Evolutionary conservation across 352 stramenopile genomes (phyloP).

Genomic region (Globisporangium emineosum): DNA sequence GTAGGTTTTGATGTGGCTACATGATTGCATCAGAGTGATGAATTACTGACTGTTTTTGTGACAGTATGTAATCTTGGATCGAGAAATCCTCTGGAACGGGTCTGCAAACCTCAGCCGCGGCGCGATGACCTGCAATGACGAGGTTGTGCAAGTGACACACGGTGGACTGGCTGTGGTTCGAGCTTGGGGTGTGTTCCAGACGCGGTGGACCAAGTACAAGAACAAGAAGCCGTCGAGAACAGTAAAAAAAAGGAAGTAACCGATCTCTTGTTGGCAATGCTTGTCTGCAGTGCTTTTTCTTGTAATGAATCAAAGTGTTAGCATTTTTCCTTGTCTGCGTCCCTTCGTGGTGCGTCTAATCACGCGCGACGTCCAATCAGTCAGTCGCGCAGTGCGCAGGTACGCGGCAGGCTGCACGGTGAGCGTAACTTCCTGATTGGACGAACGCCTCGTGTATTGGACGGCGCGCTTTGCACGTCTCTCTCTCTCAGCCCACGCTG

Average conservation of each 20-base stretch:
- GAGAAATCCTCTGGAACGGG: not conserved
- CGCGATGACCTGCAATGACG: not conserved
- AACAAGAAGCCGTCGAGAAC: too few species aligned
- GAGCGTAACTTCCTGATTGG: not conserved
- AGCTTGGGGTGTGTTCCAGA: not conserved
- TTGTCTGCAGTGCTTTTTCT: too few species aligned
- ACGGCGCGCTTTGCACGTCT: not conserved
- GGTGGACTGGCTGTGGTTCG: not conserved
- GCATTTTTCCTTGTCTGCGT: slow-evolving; percentile 1
- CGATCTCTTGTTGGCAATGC: too few species aligned
- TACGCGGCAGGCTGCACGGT: not conserved
- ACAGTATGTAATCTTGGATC: not conserved
- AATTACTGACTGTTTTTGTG: not conserved
- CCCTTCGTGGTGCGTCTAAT: slow-evolving; percentile 4
- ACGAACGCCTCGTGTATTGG: not conserved
- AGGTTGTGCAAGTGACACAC: not conserved
- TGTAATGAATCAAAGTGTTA: too few species aligned
- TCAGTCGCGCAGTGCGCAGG: not conserved
- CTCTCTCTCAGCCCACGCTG: not conserved
- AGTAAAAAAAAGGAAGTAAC: too few species aligned
- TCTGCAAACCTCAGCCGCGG: not conserved
- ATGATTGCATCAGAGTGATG: too few species aligned
- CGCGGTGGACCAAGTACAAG: not conserved
- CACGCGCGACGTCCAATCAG: slow-evolving; percentile 10
- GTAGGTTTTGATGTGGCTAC: too few species aligned